Base-by-base conservation (phyloP, 1,284 basidiomycete genomes). In the Golubevia pallescens region DNA sequence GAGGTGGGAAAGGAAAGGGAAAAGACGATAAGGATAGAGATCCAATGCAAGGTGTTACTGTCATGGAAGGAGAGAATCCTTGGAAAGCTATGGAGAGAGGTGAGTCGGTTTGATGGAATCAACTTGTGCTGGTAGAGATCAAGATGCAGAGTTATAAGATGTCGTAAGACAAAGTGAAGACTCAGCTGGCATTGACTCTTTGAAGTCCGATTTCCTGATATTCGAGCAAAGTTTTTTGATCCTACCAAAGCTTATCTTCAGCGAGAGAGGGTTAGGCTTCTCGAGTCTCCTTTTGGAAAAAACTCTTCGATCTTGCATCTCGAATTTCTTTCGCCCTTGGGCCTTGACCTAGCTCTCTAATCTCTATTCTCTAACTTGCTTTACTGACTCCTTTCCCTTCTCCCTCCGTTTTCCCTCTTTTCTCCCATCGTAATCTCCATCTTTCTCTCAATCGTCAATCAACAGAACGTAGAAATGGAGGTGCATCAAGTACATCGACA, bases 401-500 rank as follows among this genome's bases (percentile, higher is more conserved):
- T 23, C 21, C 6, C n/a, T 20, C 1, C 3, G 3, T 52, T 23
- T 48, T 32, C 66, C 48, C 19, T 61, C 38, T 42, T 57, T 65
- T 52, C 58, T 61, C 51, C 69, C 72, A 70, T 57, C 56, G 67
- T 64, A 73, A 79, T 54, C 68, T n/a, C n/a, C n/a, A n/a, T 42
- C 24, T 16, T 28, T 19, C 57, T 6, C 54, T n/a, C n/a, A n/a
- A n/a, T n/a, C n/a, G n/a, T n/a, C n/a, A n/a, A n/a, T n/a, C 32
- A 34, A 65, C 60, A 32, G 57, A 67, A 2, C 53, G 68, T 14
- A 48, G 38, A 69, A 71, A 81, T 48, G 75, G 67, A 64, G 67
- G 62, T 71, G 86, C 85, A 13, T 86, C 85, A 68, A 74, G 80
- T 53, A 83, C 82, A 63, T 86, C 85, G 55, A 90, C 90, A 2